Conservation (phyloP, 2,329 filamentous ascomycete species). For the Aspergillus sp. region DNA sequence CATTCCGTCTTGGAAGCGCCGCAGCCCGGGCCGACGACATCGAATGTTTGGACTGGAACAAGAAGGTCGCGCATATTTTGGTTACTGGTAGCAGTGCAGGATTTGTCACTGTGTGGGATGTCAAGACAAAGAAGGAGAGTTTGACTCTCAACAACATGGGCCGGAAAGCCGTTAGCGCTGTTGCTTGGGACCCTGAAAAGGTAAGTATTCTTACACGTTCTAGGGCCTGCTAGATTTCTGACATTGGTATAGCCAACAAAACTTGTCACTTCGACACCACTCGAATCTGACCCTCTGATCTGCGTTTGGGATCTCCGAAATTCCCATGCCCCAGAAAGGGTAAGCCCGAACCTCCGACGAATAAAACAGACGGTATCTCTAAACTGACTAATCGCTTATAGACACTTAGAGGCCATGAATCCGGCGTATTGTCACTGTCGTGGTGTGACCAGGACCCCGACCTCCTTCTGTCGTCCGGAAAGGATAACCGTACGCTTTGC, state of each 20-base stretch:
- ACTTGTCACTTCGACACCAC: slow-evolving; percentile 84
- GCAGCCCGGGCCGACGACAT: slow-evolving; percentile 90
- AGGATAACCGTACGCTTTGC: slow-evolving; percentile 90
- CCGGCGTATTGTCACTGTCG: slow-evolving; percentile 86
- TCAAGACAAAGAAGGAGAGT: slow-evolving; percentile 96
- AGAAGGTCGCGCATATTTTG: slow-evolving; percentile 92
- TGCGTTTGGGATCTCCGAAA: slow-evolving; percentile 93
- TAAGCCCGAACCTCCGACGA: slow-evolving; percentile 17
- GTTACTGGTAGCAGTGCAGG: slow-evolving; percentile 90
- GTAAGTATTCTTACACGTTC: slow-evolving; percentile 27
- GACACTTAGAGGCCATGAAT: slow-evolving; percentile 85
- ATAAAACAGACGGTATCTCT: neutral
- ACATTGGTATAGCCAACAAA: slow-evolving; percentile 62
- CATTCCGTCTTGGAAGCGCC: slow-evolving; percentile 81
- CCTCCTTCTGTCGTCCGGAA: slow-evolving; percentile 85
- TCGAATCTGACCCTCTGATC: slow-evolving; percentile 83
- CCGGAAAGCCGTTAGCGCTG: slow-evolving; percentile 87
- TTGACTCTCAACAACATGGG: slow-evolving; percentile 85
- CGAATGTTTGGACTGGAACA: slow-evolving; percentile 97
- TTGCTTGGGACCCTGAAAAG: slow-evolving; percentile 95
- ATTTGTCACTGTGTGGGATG: slow-evolving; percentile 97
- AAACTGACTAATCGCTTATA: slow-evolving; percentile 31
- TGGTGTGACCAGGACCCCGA: slow-evolving; percentile 93
- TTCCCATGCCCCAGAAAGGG: slow-evolving; percentile 81
- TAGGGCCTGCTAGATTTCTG: slow-evolving; percentile 3